A percentile compares a stretch with the other conserved stretches of the same genome.
Evolutionary conservation across 345 rosid species (phyloP).

Genomic region (Gossypium rotundifolium): DNA sequence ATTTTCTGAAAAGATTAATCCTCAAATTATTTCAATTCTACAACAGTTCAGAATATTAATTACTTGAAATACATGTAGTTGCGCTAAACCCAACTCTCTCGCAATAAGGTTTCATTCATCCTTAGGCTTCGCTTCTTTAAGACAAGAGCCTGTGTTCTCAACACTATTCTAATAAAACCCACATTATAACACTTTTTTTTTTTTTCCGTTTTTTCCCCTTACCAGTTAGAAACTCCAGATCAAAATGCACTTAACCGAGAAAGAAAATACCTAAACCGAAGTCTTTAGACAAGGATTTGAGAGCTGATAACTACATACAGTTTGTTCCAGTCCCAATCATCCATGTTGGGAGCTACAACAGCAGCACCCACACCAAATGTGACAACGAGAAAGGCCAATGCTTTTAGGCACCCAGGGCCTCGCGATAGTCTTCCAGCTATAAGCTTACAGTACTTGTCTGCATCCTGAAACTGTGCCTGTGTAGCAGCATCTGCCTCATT

Average conservation of each 20-base stretch:
- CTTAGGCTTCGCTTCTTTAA: constrained; percentile 12
- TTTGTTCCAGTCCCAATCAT: constrained; percentile 32
- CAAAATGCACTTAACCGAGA: constrained; percentile 16
- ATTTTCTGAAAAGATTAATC: neutral
- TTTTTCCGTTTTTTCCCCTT: neutral
- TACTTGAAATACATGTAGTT: neutral
- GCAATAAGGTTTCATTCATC: constrained; percentile 1
- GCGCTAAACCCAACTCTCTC: neutral
- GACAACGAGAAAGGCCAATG: constrained; percentile 31
- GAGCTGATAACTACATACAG: constrained; percentile 28
- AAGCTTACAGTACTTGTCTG: constrained; percentile 54
- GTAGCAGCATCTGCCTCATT: constrained; percentile 26
- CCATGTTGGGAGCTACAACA: constrained; percentile 27
- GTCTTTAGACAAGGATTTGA: constrained; percentile 10
- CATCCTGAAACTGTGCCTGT: constrained; percentile 33
- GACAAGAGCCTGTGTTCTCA: constrained; percentile 18
- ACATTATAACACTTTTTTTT: neutral
- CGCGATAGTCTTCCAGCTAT: constrained; percentile 41
- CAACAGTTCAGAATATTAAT: neutral
- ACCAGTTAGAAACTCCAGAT: constrained; percentile 12
- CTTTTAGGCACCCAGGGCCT: constrained; percentile 43
- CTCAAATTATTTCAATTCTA: constrained; percentile 1
- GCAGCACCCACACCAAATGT: constrained; percentile 50
- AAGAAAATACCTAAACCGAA: constrained; percentile 10
- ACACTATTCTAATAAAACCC: constrained; percentile 11